Base-by-base conservation (phyloP, 1,284 basidiomycete genomes). In the Cryptococcus sp. region DNA sequence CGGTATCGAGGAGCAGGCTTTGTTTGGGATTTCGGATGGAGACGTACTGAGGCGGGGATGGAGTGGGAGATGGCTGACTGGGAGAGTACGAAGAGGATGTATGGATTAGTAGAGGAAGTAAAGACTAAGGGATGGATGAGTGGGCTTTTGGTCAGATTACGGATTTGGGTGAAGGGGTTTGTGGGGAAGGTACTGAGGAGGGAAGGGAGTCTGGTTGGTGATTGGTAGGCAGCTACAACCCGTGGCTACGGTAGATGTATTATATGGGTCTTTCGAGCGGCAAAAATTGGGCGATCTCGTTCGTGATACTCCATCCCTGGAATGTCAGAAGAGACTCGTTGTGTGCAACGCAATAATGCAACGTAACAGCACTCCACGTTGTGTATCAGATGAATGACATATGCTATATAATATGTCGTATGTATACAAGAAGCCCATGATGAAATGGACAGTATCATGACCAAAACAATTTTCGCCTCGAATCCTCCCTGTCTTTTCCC, bases 1-100 rank as follows among this genome's bases (percentile, higher is more conserved):
- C 55, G 68, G 7, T 63, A 59, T 50, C 57, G 55, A 24, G 68
- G 67, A 2, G 22, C 71, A 2, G 70, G 70, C 7, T 56, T 70
- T 14, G 57, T 73, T 0, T 37, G 71, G 16, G 70, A 73, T 57
- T 53, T 71, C 19, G 63, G 63, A 2, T 64, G 60, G 63, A 59
- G 52, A 7, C 52, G 70, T 23, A 62, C 62, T 0, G 64, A 67
- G 32, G 61, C 65, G 53, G 70, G 67, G 1, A 53, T 73, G 49
- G 44, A 46, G 24, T 73, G 64, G 64, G 70, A 73, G 49, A 52
- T 66, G 5, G 64, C 57, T 14, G 59, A 68, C 23, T 21, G 41
- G 41, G 23, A 19, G 41, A 16, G 19, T 22, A 14, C 18, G 21
- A 24, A 14, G 41, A 4, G 10, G 41, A 43, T 7, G 19, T 24